phyloP scores from a whole-genome alignment of 129 eudicot genomes.

The carrot (Daucus carota) region DH1_v3.0 NC_030389.2:27411501-27412000 shows the following conservation, averaged over 20 bases:
- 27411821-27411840: not conserved
- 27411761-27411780: not conserved
- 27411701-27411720: not conserved
- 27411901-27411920: slow-evolving; percentile 72
- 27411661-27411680: not conserved
- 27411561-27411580: slow-evolving; percentile 51
- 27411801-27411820: not conserved
- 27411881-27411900: slow-evolving; percentile 29
- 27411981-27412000: slow-evolving; percentile 79
- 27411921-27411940: slow-evolving; percentile 57
- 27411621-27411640: not conserved
- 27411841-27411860: not conserved
- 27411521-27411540: slow-evolving; percentile 58
- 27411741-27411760: not conserved
- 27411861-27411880: not conserved
- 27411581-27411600: slow-evolving; percentile 67
- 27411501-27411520: slow-evolving; percentile 47
- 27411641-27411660: not conserved
- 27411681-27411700: not conserved
- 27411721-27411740: not conserved
- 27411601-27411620: slow-evolving; percentile 51
- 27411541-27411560: slow-evolving; percentile 63
- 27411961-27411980: slow-evolving; percentile 67
- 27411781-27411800: not conserved
- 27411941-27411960: slow-evolving; percentile 65